Evolutionary conservation across 257 asterid genomes (phyloP), one percentile per base, ranked within the genome.

Genomic region (Paulownia fortunei): DNA sequence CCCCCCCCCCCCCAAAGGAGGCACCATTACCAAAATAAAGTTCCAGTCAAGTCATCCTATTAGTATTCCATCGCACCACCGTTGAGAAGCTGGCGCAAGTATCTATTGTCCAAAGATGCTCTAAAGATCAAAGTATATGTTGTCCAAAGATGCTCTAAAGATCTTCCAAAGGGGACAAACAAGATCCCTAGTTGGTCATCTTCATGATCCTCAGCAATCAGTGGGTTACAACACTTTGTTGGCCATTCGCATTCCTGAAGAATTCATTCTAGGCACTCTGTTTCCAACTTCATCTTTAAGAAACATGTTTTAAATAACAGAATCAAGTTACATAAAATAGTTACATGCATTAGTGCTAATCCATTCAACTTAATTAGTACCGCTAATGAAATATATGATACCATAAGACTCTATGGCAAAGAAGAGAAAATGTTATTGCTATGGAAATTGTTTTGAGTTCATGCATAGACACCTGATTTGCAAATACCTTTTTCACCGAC

Each of bases 171-270:
- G 77, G 78, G 74, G 80, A 84, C 85, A 79, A 75, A 76, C 54
- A 81, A 85, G 91, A 92, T 87, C 85, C 92, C 87, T 83, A 80
- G 80, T 85, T 79, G 74, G 87, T 86, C 86, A 27, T 74, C 83
- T 80, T 86, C 88, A 78, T 19, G 18, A 68, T 80, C 79, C 85
- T 74, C 77, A 64, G 75, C 54, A 71, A 44, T 32, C 78, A 77
- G 81, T 77, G 81, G 76, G 62, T 47, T 69, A 58, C 30, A 23
- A 26, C 49, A 8, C 36, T 41, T 19, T 3, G 37, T 19, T 58
- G 23, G 39, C 73, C 73, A 5, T 67, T 67, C 58, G 26, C 27
- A 37, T n/a, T 18, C 41, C 19, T n/a, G 0, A 65, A 0, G 42
- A 32, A 0, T 64, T 64, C 46, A 18, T 37, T 44, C 13, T 30